Conservation (phyloP, 139 green algal species). For the Raphidocelis subcapitata region DNA sequence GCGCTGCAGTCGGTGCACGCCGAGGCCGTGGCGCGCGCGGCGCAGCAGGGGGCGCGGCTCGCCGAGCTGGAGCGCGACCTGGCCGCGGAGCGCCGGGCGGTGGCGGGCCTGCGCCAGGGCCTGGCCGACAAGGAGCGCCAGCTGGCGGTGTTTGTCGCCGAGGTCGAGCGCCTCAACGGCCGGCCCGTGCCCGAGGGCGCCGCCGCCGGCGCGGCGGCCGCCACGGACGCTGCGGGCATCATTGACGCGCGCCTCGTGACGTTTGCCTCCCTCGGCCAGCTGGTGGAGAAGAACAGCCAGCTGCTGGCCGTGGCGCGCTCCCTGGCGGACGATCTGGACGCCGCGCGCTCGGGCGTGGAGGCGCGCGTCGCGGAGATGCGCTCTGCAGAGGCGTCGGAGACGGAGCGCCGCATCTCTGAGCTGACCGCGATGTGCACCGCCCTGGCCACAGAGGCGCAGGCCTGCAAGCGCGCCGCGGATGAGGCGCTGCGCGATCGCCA, state of each 20-base stretch:
- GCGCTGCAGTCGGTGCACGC: constrained; percentile 9
- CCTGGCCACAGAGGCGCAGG: neutral
- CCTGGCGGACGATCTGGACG: neutral
- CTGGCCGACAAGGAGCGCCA: constrained; percentile 24
- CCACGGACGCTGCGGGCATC: neutral
- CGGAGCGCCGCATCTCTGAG: neutral
- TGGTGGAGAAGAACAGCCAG: neutral
- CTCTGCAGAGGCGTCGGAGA: neutral
- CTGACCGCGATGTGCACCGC: neutral
- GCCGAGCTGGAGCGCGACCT: constrained; percentile 5
- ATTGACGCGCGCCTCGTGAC: neutral
- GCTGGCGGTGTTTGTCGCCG: constrained; percentile 27
- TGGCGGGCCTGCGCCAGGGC: no score
- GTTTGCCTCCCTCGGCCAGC: neutral
- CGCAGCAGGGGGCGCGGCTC: constrained; percentile 8
- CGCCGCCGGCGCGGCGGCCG: neutral
- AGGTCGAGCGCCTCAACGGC: constrained; percentile 33
- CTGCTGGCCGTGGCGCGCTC: neutral
- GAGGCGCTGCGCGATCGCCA: neutral
- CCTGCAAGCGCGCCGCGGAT: neutral
- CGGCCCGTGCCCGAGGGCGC: neutral
- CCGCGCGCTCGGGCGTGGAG: neutral
- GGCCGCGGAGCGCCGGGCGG: neutral
- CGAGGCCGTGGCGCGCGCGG: neutral
- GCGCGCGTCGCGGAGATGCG: neutral